Conservation (phyloP, 306 rosid species). For the Ziziphus jujuba region DNA sequence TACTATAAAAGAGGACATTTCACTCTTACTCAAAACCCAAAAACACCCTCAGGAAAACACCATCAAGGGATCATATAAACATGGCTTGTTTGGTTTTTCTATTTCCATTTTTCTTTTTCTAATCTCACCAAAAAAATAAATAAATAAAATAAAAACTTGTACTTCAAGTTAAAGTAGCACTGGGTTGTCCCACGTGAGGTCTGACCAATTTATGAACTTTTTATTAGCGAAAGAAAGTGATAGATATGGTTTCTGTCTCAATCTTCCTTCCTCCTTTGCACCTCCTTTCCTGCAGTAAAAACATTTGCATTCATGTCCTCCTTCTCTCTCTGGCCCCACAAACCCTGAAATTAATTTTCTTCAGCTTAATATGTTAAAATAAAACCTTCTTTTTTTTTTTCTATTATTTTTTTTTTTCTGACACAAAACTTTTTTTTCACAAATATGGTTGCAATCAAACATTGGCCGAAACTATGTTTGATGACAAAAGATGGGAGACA, state of each 20-base stretch:
- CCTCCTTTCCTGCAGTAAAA: not conserved
- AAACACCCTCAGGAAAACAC: too few species aligned
- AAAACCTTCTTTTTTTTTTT: not conserved
- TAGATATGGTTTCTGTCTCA: not conserved
- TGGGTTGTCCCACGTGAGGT: conserved; percentile 30
- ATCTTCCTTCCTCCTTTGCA: not conserved
- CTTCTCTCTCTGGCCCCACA: not conserved
- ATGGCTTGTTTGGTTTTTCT: too few species aligned
- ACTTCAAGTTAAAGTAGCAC: conserved; percentile 2
- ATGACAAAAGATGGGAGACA: conserved; percentile 3
- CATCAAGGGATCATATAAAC: too few species aligned
- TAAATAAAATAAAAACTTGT: not conserved
- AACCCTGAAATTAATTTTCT: not conserved
- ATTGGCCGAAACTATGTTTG: conserved; percentile 20
- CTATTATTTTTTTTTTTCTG: too few species aligned
- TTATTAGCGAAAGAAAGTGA: conserved; percentile 13
- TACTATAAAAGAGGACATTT: too few species aligned
- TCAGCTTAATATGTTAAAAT: not conserved
- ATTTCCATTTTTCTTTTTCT: not conserved
- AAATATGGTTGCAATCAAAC: not conserved
- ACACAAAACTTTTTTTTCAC: not conserved
- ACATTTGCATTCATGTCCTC: not conserved
- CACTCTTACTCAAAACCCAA: too few species aligned
- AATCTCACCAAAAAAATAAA: too few species aligned
- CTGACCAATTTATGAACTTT: conserved; percentile 3